Conservation (phyloP, 495 filamentous ascomycete species). For the Neurospora intermedia region DNA sequence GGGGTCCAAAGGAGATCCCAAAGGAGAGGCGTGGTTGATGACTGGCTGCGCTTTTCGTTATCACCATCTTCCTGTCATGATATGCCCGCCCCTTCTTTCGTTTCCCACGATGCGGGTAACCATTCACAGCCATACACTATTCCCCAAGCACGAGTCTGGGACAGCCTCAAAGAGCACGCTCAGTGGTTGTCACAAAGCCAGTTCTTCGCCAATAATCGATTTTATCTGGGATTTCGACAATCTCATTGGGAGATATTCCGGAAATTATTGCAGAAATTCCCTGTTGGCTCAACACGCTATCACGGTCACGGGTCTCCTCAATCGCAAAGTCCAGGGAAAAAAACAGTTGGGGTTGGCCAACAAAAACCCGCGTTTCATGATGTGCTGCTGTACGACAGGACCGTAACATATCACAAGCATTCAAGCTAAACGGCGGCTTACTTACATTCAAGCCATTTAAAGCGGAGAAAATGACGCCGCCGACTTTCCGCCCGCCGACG, state of each 20-base stretch:
- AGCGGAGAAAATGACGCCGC: slow-evolving; percentile 2
- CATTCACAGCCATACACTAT: neutral
- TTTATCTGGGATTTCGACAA: neutral
- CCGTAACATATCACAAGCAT: neutral
- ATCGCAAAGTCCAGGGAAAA: neutral
- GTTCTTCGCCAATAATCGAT: slow-evolving; percentile 18
- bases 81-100: neutral
- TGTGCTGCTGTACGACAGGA: neutral
- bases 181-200: slow-evolving; percentile 8
- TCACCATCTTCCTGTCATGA: neutral
- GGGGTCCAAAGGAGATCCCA: neutral
- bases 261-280: neutral
- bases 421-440: neutral
- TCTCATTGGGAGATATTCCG: slow-evolving; percentile 18
- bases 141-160: slow-evolving; percentile 13
- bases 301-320: neutral
- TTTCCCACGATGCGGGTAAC: neutral
- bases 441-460: neutral
- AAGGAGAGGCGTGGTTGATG: slow-evolving; percentile 7
- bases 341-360: neutral
- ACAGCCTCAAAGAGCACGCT: neutral
- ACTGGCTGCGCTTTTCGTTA: slow-evolving; percentile 8
- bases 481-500: neutral
- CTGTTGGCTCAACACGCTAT: neutral
- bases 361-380: neutral